Percentiles rank a stretch among this genome's conserved stretches.
Evolutionary conservation across 345 rosid genomes (phyloP).

Genomic region (Stellera chamaejasme): DNA sequence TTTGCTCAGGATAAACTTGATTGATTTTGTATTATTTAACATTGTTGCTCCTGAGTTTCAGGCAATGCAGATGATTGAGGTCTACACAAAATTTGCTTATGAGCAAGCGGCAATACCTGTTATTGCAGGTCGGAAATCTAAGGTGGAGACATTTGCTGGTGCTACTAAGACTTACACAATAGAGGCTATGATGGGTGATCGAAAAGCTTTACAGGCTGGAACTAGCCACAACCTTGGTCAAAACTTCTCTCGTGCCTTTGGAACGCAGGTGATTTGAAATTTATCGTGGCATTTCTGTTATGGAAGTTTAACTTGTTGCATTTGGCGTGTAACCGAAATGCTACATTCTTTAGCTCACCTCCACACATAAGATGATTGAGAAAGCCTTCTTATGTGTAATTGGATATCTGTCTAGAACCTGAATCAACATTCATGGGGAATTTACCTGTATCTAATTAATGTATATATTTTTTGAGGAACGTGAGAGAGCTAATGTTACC

Average conservation of each 20-base stretch:
- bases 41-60: constrained; percentile 34
- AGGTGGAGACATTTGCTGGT: constrained; percentile 87
- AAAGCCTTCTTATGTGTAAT: neutral
- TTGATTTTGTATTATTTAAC: constrained; percentile 13
- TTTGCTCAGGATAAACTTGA: constrained; percentile 1
- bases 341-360: no score
- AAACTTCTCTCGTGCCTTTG: constrained; percentile 86
- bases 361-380: no score
- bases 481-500: no score
- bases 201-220: constrained; percentile 90
- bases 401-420: neutral
- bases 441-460: no score
- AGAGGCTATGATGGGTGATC: constrained; percentile 99
- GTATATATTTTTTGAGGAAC: no score
- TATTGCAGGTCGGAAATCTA: constrained; percentile 84
- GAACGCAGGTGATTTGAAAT: constrained; percentile 52
- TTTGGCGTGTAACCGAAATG: no score
- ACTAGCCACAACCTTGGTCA: constrained; percentile 94
- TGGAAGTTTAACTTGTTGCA: no score
- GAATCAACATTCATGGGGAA: no score
- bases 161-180: constrained; percentile 82
- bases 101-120: constrained; percentile 97
- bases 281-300: neutral
- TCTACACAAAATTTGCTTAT: constrained; percentile 80
- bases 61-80: constrained; percentile 84